Base-by-base conservation (phyloP, 2,329 filamentous ascomycete species). In the Coleophoma eucalyptorum region DNA sequence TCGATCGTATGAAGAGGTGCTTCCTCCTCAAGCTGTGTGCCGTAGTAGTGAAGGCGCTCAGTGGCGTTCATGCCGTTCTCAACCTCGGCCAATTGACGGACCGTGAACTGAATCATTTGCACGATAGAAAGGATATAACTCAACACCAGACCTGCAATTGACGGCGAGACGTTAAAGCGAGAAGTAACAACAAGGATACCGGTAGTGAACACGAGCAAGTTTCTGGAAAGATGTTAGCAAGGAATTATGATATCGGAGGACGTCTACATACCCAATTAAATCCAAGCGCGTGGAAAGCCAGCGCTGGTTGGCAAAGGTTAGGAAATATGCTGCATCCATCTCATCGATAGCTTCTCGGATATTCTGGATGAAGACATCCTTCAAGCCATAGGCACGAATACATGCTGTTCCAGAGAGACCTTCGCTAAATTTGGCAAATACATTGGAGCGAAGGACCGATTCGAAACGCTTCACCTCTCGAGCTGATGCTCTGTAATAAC, bases 11-110 rank as follows among this genome's bases (percentile, higher is more conserved):
- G 88, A 2, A 92, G 76, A 0, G 92, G 90, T 0, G 93, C 90
- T 68, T 97, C 94, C 65, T 96, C 87, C 56, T 96, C 91, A 4
- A 99, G 80, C 59, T 89, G 71, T 1, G 83, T 90, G 49, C 90
- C 92, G 66, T 97, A 97, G 72, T 96, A 90, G 66, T 91, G 84
- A 33, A 97, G 77, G 46, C 94, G 86, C 71, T 97, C 93, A 0
- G 95, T 94, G 0, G 92, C 86, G 67, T 97, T 97, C 93, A 97
- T 97, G 65, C 92, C 90, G 70, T 97, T 97, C 69, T 97, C 93
- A 8, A 97, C 90, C 68, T 97, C 93, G 21, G 93, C 93, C 7
- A 97, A 78, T 69, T 97, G 93, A 16, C 94, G 83, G 16, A 97
- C 90, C 1, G 90, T 93, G 69, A 97, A 97, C 65, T 97, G 93